phyloP scores from a whole-genome alignment of 139 green algal genomes.

The Cymbomonas tetramitiformis region DNA sequence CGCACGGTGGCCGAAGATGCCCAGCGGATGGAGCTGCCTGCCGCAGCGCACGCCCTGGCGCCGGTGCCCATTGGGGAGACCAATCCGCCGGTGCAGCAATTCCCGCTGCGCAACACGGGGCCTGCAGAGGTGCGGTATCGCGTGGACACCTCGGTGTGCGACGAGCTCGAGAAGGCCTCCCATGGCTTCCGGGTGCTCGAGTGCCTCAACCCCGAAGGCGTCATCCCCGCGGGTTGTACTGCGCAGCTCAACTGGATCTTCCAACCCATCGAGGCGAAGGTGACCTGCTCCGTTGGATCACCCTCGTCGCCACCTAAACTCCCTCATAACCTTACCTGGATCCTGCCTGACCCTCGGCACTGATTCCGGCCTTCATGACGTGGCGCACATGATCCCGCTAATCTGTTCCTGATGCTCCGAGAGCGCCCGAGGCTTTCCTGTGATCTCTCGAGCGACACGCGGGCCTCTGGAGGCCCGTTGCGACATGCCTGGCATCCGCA shows the following conservation, averaged over 20 bases:
- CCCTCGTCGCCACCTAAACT: too few relatives aligned
- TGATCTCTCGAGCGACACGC: too few relatives aligned
- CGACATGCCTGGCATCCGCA: too few relatives aligned
- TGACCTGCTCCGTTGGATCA: too few relatives aligned
- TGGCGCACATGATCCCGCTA: too few relatives aligned
- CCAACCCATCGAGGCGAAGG: constrained; percentile 34
- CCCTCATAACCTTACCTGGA: too few relatives aligned
- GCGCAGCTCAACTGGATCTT: constrained; percentile 34
- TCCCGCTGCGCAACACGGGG: constrained; percentile 34
- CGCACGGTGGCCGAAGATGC: constrained; percentile 20
- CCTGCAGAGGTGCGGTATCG: constrained; percentile 26
- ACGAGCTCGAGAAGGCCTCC: constrained; percentile 18
- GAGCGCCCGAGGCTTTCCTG: too few relatives aligned
- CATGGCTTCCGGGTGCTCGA: constrained; percentile 34
- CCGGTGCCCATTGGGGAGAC: constrained; percentile 40
- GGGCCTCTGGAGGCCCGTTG: too few relatives aligned
- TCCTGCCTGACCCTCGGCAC: too few relatives aligned
- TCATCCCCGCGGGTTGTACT: constrained; percentile 20
- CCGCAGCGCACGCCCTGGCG: constrained; percentile 17
- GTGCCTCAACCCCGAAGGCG: constrained; percentile 20
- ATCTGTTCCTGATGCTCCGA: too few relatives aligned
- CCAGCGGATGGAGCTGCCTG: constrained; percentile 17
- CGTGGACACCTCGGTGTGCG: constrained; percentile 29
- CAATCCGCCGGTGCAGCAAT: constrained; percentile 33
- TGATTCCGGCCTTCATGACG: too few relatives aligned